Base-by-base conservation (phyloP, 2,329 filamentous ascomycete genomes). In the Fusarium luffae region DNA sequence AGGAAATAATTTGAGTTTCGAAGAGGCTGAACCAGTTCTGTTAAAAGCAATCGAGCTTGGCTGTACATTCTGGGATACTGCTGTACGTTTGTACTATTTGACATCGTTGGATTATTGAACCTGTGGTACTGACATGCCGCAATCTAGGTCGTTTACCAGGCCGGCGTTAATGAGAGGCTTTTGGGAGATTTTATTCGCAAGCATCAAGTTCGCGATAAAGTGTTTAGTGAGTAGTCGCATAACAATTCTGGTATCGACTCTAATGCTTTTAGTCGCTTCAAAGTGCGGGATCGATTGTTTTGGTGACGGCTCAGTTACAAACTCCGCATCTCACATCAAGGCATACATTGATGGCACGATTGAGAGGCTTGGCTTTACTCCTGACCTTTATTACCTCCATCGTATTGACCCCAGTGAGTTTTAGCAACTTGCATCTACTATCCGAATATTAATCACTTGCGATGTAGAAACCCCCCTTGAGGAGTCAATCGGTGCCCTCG, bases 131-230 rank as follows among this genome's bases (percentile, higher is more conserved):
- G 7, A 30, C 2, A 27, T 49, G 2, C 7, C 4, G 7, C 4
- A 6, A 12, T 8, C 1, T 7, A 62, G 59, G 59, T 63, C 3
- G 46, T 54, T 2, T 63, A 63, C 10, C 40, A 46, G 3, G 56
- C 56, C 13, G 59, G 59, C 0, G 57, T 54, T 2, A 63, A 63
- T 4, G 59, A 63, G 16, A 54, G 54, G 46, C 57, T 62, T 21
- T 12, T 63, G 13, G 59, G 59, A 3, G 59, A 63, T 3, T 63
- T 63, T 23, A 63, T 62, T 34, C 40, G 57, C 3, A 63, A 63
- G 13, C 59, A 63, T 3, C 27, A 63, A 16, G 41, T 54, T 3
- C 59, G 59, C 18, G 41, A 63, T 1, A 63, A 62, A 13, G 14
- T 63, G 0, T 63, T 63, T 9, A 62, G 59, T 62, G 23, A 40